Base-by-base conservation (phyloP, 345 rosid species). In the Diplotaxis tenuifolia region DNA sequence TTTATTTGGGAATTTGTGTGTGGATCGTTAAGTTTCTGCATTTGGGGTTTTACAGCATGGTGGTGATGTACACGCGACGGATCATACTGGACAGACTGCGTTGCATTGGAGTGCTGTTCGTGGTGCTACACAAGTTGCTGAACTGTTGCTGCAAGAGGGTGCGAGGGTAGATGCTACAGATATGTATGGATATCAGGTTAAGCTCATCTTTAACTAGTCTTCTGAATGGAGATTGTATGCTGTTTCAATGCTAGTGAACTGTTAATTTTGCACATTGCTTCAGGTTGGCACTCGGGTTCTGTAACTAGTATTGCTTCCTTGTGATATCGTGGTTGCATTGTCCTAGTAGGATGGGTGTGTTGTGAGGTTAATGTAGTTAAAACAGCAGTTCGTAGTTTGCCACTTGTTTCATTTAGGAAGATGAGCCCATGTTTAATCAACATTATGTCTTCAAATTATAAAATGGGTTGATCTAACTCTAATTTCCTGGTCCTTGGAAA, bases 101-200 rank as follows among this genome's bases (percentile, higher is more conserved):
- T 78, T 95, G 80, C 98, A 95, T 66, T 95, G 99, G 99, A 87
- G 97, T 88, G 98, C 99, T 18, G 98, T 92, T 73, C 94, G 96
- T 20, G 98, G 98, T 53, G 94, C 94, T 59, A 78, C 86, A 73
- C 96, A 90, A 84, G 97, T 84, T 15, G 90, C 94, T 0, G 98
- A 92, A 77, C 90, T 95, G 65, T 78, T 95, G 65, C 90, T 95
- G n/a, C 89, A 74, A 82, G 99, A 90, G 81, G 98, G 96, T 76
- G 98, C 96, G 14, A 70, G 80, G 38, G 84, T 92, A 27, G 84
- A 88, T 79, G 85, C 86, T 18, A 82, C 86, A 21, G 98, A 95
- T 85, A 84, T 89, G 74, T 79, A 88, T 79, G 98, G 99, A 58
- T 95, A 92, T 84, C 98, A 90, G 99, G 99, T 96, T 66, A 42